Base-by-base conservation (phyloP, 306 rosid species). In the Delonix regia region DNA sequence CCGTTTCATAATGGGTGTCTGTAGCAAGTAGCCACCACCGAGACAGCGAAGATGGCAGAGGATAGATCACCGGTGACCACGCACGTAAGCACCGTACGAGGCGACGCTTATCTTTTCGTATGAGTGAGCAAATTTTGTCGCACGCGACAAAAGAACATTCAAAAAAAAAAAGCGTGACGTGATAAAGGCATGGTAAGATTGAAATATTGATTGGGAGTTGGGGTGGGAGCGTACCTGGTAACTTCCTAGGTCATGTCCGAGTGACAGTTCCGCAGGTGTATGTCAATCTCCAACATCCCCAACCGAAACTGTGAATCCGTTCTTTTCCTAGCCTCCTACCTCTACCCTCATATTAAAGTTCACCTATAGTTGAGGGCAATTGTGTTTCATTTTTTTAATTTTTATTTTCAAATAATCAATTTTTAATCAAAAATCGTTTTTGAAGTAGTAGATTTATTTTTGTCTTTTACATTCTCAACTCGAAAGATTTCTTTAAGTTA, bases 221-320 rank as follows among this genome's bases (percentile, higher is more conserved):
- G 52, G 36, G 6, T 42, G 22, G 69, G 56, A 25, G 45, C 62
- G 22, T 73, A 64, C 85, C 69, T 61, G 21, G 89, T 76, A 67
- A n/a, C 81, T 83, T 89, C 89, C 77, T 38, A 34, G 28, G 57
- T 64, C 56, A 47, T 30, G 38, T 77, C 83, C 75, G 18, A 36
- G 15, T 41, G 18, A 55, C n/a, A 2, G 0, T 11, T 52, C 68
- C 73, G 24, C 81, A 52, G 78, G 70, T 76, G 74, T 36, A 70
- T 12, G 56, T 70, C 81, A 53, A 22, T 11, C 3, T 52, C 48
- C 41, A 16, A 39, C 44, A 30, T 65, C 36, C 36, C 68, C 13
- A 30, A 39, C 80, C 49, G 14, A 55, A 30, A 42, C 79, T 38
- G 34, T 21, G 74, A 52, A 77, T 66, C 56, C 4, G 36, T 57